Evolutionary conservation across 345 rosid species (phyloP).

Genomic region (Euclidium syriacum): DNA sequence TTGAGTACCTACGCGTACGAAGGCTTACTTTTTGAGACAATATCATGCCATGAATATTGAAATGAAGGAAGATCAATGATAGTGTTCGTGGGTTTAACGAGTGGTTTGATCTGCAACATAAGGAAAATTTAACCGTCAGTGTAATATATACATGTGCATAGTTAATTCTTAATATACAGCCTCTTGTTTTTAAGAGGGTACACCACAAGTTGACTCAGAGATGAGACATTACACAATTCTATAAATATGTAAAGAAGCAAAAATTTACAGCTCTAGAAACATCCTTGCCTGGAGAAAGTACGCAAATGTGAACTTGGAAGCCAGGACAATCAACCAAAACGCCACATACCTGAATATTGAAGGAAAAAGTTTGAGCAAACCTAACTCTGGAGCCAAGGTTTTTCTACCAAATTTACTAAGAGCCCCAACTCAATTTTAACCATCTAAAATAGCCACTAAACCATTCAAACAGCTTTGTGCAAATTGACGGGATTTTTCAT

Average conservation of each 20-base stretch:
- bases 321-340: constrained; percentile 88
- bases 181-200: not conserved
- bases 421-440: constrained; percentile 1
- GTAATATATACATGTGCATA: not conserved
- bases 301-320: constrained; percentile 81
- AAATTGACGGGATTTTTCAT: not conserved
- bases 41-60: constrained; percentile 91
- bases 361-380: not conserved
- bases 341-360: constrained; percentile 67
- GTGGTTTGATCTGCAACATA: constrained; percentile 76
- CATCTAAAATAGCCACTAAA: constrained; percentile 1
- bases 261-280: not conserved
- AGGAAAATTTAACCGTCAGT: constrained; percentile 11
- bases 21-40: constrained; percentile 74
- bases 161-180: not conserved
- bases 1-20: not conserved
- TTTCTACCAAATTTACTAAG: constrained; percentile 2
- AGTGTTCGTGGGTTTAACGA: constrained; percentile 59
- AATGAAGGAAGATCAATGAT: constrained; percentile 43
- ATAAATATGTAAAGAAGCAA: constrained; percentile 8
- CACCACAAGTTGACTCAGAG: not conserved
- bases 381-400: not conserved
- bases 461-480: constrained; percentile 2
- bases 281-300: constrained; percentile 96
- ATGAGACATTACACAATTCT: not conserved